A percentile compares a stretch with the other conserved stretches of the same genome.
Conservation (phyloP, 2,329 filamentous ascomycete genomes). For the Fusarium concolor region DNA sequence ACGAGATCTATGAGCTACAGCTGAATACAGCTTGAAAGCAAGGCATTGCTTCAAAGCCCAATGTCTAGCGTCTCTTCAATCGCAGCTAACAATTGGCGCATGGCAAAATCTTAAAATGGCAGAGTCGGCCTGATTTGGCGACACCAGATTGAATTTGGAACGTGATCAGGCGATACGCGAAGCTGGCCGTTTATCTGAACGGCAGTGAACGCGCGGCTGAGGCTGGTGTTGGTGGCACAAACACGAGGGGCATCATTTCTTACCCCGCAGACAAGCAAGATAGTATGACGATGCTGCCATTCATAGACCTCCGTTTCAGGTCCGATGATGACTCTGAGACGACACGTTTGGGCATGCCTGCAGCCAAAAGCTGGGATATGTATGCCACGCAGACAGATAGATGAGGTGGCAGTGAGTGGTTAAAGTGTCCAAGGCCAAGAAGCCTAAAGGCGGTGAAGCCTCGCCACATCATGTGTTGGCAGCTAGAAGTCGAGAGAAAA, state of each 20-base stretch:
- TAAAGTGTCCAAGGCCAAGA: conserved; percentile 5
- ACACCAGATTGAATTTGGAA: too few relatives aligned
- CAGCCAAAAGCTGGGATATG: neutral
- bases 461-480: conserved; percentile 30
- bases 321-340: neutral
- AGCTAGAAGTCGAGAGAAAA: conserved; percentile 29
- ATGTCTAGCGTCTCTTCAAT: too few relatives aligned
- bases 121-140: too few relatives aligned
- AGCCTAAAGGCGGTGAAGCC: conserved; percentile 30
- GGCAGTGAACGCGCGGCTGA: neutral
- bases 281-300: neutral
- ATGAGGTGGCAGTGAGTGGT: conserved; percentile 26
- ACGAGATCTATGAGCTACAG: too few relatives aligned
- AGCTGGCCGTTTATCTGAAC: neutral
- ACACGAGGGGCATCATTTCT: neutral
- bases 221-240: neutral
- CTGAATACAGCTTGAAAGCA: too few relatives aligned
- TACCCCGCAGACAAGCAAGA: neutral
- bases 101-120: too few relatives aligned
- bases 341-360: conserved; percentile 1
- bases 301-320: neutral
- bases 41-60: too few relatives aligned
- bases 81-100: too few relatives aligned
- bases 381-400: conserved; percentile 5
- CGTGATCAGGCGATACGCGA: neutral